Percentiles rank a stretch among this genome's conserved stretches.
These are phyloP conservation scores for Colletotrichum chrysophilum DNA, from an alignment of 2,329 filamentous ascomycete species.

Conservation along the genomic window DNA sequence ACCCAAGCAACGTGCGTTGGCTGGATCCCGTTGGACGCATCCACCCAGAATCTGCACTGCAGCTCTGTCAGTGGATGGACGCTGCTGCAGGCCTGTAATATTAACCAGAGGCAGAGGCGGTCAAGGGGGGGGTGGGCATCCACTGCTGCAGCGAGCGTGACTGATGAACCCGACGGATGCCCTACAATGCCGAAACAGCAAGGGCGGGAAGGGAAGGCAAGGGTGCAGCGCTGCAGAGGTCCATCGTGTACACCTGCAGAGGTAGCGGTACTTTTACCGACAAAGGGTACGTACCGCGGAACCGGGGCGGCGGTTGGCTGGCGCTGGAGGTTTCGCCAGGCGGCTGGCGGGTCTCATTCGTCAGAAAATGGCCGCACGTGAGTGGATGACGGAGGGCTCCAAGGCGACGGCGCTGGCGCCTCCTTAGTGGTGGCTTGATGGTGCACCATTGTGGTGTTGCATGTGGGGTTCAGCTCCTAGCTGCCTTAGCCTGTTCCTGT, in stretches of 20 bases:
- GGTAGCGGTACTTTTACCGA: not conserved
- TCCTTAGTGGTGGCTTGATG: not conserved
- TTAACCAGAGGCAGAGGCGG: constrained; percentile 12
- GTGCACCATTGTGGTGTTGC: too few relatives aligned
- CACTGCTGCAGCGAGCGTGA: not conserved
- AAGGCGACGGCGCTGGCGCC: constrained; percentile 1
- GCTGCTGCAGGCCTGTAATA: constrained; percentile 14
- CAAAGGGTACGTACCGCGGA: not conserved
- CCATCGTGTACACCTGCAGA: not conserved
- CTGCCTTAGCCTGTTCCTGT: not conserved
- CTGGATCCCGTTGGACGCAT: not conserved
- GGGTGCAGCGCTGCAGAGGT: not conserved
- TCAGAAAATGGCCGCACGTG: not conserved
- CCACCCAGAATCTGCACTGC: not conserved
- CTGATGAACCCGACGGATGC: constrained; percentile 2
- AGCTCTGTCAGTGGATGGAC: not conserved
- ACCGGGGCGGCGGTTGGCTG: not conserved
- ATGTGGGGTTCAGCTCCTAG: not conserved
- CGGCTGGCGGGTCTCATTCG: constrained; percentile 2
- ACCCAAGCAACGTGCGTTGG: constrained; percentile 20
- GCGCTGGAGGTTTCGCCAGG: constrained; percentile 7
- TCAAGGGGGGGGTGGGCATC: constrained; percentile 3
- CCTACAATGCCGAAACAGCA: constrained; percentile 13
- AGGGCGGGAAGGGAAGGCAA: not conserved
- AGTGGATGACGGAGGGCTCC: constrained; percentile 1